Percentiles rank a stretch among this genome's conserved stretches.
Conservation (phyloP, 164 flowering plant species). For the Cinnamomum chago region DNA sequence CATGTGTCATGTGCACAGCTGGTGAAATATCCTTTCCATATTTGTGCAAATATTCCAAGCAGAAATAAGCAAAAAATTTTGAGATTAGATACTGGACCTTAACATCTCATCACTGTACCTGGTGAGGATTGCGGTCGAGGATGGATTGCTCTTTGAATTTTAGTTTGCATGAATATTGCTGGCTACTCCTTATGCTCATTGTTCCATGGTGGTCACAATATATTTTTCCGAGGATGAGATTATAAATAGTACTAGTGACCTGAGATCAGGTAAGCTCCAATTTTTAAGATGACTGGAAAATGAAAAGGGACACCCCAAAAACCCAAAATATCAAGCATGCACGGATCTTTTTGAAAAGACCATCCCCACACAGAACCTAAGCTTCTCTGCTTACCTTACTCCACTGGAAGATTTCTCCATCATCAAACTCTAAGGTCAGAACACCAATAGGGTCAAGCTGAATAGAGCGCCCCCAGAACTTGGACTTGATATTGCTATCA, state of each 20-base stretch:
- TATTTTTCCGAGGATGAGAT: conserved; percentile 84
- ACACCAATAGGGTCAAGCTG: conserved; percentile 92
- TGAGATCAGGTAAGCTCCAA: conserved; percentile 18
- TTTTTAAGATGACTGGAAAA: not conserved
- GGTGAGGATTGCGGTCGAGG: conserved; percentile 84
- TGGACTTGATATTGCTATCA: conserved; percentile 77
- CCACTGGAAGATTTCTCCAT: conserved; percentile 95
- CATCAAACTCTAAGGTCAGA: conserved; percentile 85
- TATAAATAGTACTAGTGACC: conserved; percentile 85
- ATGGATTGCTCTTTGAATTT: conserved; percentile 86
- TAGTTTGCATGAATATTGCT: conserved; percentile 70
- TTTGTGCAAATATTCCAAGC: not conserved
- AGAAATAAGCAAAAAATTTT: too few relatives aligned
- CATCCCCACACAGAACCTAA: not conserved
- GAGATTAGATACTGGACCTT: not conserved
- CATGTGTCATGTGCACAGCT: not conserved
- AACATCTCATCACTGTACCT: conserved; percentile 38
- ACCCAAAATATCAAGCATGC: too few relatives aligned
- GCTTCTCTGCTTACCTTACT: conserved; percentile 56
- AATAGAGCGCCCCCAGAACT: conserved; percentile 92
- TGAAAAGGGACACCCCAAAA: not conserved
- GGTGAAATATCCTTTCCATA: not conserved
- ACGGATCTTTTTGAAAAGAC: not conserved
- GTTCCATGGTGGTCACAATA: conserved; percentile 90
- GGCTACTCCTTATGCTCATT: conserved; percentile 78